Percentiles rank a stretch among this genome's conserved stretches.
Evolutionary conservation across 2,329 filamentous ascomycete genomes (phyloP).

Genomic region (Coniochaeta sp.): DNA sequence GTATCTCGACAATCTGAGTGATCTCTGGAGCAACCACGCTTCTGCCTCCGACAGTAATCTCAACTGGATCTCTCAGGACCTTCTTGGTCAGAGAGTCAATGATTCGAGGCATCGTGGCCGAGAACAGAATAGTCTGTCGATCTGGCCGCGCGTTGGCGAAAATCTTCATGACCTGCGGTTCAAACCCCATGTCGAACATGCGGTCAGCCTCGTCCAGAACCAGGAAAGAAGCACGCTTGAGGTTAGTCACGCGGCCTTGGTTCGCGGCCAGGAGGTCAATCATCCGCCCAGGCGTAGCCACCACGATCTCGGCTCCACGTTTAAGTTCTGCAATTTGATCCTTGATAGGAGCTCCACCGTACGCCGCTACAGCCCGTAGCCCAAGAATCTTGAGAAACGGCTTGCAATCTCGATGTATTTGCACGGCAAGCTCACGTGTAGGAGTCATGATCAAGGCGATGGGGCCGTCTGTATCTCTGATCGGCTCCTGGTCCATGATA

Average conservation of each 20-base stretch:
- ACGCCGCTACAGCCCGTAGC: conserved; percentile 83
- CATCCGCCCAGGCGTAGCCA: conserved; percentile 90
- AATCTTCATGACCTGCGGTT: conserved; percentile 96
- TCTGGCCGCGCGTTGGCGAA: conserved; percentile 87
- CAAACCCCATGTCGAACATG: conserved; percentile 99
- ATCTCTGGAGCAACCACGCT: conserved; percentile 88
- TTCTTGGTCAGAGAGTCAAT: conserved; percentile 90
- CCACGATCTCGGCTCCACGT: conserved; percentile 87
- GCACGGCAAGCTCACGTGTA: conserved; percentile 85
- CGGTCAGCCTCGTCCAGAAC: conserved; percentile 96
- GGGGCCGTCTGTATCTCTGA: conserved; percentile 80
- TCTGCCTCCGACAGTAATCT: conserved; percentile 86
- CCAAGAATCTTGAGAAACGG: conserved; percentile 85
- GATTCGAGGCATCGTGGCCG: conserved; percentile 88
- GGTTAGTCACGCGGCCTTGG: conserved; percentile 85
- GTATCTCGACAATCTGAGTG: conserved; percentile 84
- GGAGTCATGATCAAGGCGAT: conserved; percentile 87
- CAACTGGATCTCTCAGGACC: conserved; percentile 74
- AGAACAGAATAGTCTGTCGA: conserved; percentile 90
- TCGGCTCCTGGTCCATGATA: conserved; percentile 83
- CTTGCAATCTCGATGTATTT: conserved; percentile 92
- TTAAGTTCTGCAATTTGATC: conserved; percentile 97
- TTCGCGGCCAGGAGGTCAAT: conserved; percentile 94
- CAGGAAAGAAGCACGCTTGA: conserved; percentile 83
- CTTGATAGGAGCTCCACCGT: conserved; percentile 91